Percentiles rank a stretch among this genome's conserved stretches.
Conservation (phyloP, 176 grass and related monocot genomes). For the Aegilops longissima region DNA sequence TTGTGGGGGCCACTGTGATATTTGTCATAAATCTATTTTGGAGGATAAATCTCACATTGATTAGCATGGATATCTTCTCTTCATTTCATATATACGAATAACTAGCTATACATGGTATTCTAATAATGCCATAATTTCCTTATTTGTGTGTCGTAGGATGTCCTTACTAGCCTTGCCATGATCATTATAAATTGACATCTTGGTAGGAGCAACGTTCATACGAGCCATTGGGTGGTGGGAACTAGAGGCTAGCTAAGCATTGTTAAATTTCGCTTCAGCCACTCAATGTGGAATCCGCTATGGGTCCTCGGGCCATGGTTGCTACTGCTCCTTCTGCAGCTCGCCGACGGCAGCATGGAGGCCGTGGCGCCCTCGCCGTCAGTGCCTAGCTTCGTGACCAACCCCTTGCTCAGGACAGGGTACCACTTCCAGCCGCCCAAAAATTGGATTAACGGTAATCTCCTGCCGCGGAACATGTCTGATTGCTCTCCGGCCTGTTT, state of each 20-base stretch:
- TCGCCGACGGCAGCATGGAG: constrained; percentile 33
- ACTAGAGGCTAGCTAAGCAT: neutral
- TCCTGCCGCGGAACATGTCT: neutral
- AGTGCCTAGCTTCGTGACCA: constrained; percentile 44
- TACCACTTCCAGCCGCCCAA: constrained; percentile 68
- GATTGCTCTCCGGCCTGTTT: neutral
- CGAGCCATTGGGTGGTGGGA: neutral
- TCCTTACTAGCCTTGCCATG: neutral
- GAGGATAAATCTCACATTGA: neutral
- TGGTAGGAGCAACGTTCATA: neutral
- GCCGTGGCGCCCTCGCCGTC: neutral
- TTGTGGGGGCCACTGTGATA: too few relatives aligned
- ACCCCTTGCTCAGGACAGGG: constrained; percentile 39
- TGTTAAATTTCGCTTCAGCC: neutral
- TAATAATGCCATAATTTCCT: neutral
- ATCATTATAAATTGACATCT: neutral
- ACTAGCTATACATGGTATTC: neutral
- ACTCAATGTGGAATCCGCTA: constrained; percentile 13
- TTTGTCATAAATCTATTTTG: too few relatives aligned
- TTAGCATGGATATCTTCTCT: neutral
- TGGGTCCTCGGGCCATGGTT: constrained; percentile 28
- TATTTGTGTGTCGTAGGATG: neutral
- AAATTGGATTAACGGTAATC: constrained; percentile 78
- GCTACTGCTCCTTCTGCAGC: constrained; percentile 32
- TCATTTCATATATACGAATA: neutral